A percentile compares a stretch with the other conserved stretches of the same genome.
Evolutionary conservation across 176 grass and related monocot species (phyloP).

Genomic region (Eleusine indica): DNA sequence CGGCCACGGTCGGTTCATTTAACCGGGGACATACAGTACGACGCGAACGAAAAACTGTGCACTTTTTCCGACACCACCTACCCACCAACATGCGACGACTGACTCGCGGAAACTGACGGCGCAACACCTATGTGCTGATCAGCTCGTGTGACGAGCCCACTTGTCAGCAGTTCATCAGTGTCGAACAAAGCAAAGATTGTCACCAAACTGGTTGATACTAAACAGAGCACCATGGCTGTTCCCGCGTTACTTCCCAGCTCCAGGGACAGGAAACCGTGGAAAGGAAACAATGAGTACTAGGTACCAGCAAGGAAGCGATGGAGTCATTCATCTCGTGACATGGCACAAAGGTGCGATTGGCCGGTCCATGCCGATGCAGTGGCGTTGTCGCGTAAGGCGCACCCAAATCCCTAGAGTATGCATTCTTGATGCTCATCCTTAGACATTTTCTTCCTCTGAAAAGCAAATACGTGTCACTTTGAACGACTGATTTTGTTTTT

Average conservation of each 20-base stretch:
- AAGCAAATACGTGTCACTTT: too few relatives aligned
- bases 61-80: neutral
- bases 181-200: neutral
- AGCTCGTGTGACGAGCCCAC: neutral
- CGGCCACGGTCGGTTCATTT: neutral
- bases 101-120: constrained; percentile 6
- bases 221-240: neutral
- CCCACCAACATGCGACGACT: neutral
- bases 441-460: too few relatives aligned
- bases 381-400: constrained; percentile 7
- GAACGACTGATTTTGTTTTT: too few relatives aligned
- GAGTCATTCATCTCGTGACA: neutral
- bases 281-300: neutral
- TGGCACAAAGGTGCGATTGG: neutral
- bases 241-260: neutral
- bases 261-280: neutral
- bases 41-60: too few relatives aligned
- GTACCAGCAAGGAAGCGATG: neutral
- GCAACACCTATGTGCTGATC: neutral
- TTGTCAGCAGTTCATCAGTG: neutral
- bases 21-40: neutral
- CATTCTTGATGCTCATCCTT: neutral
- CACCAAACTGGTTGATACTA: neutral
- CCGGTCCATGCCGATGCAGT: neutral
- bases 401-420: neutral